Conservation (phyloP, 2,329 filamentous ascomycete species). For the Chaetomiaceae sp. region DNA sequence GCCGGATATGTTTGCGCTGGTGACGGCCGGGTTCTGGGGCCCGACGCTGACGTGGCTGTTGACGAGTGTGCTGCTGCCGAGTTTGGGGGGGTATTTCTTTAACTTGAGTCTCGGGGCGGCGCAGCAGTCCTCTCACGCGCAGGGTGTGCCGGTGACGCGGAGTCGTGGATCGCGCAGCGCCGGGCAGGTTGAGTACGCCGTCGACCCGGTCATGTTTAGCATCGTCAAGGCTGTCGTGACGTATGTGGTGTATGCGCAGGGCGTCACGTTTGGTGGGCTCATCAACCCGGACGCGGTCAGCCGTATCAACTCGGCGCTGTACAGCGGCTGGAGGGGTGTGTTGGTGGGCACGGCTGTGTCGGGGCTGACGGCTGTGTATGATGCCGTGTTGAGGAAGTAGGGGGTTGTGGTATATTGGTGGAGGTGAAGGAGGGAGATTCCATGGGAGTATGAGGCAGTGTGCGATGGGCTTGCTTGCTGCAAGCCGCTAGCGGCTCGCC, state of each 20-base stretch:
- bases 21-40: constrained; percentile 78
- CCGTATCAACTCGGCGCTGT: constrained; percentile 62
- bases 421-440: neutral
- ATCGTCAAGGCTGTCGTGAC: constrained; percentile 78
- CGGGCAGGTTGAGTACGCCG: constrained; percentile 46
- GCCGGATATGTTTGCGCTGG: constrained; percentile 75
- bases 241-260: constrained; percentile 73
- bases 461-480: neutral
- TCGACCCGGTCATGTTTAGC: constrained; percentile 88
- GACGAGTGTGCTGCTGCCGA: constrained; percentile 67
- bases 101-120: constrained; percentile 78
- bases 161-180: no score
- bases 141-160: no score
- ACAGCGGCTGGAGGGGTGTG: constrained; percentile 66
- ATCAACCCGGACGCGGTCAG: constrained; percentile 56
- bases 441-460: neutral
- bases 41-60: constrained; percentile 71
- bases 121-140: constrained; percentile 26
- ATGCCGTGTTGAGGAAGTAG: constrained; percentile 69
- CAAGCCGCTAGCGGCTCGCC: neutral
- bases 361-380: constrained; percentile 67
- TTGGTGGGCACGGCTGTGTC: constrained; percentile 66
- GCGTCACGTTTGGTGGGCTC: constrained; percentile 58
- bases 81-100: constrained; percentile 78
- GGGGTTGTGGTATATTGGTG: neutral